These are phyloP conservation scores for Nakaseomyces uthaithaninus DNA, from an alignment of 1,139 yeast species.

Conservation along the genomic window DNA sequence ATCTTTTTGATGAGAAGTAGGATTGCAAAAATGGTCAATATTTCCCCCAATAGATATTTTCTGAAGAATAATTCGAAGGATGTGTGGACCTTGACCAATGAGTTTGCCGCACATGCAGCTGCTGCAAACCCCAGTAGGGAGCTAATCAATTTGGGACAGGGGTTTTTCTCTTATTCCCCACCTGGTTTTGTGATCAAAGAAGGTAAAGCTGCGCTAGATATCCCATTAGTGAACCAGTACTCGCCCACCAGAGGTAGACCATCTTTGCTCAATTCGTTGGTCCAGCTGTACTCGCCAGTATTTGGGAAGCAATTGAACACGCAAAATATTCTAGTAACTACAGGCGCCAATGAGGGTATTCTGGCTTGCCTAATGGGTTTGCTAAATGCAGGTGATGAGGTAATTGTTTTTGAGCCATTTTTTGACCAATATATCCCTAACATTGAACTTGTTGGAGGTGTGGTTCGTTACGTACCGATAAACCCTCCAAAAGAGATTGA, in stretches of 20 bases:
- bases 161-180: conserved; percentile 90
- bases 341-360: conserved; percentile 97
- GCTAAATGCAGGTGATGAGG: conserved; percentile 84
- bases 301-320: conserved; percentile 45
- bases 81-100: conserved; percentile 91
- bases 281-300: conserved; percentile 60
- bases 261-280: conserved; percentile 56
- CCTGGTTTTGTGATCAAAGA: conserved; percentile 84
- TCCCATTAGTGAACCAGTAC: conserved; percentile 77
- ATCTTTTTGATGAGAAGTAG: conserved; percentile 3
- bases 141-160: conserved; percentile 87
- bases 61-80: conserved; percentile 54
- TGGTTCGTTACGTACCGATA: conserved; percentile 74
- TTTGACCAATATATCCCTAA: conserved; percentile 94
- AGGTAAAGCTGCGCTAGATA: conserved; percentile 64
- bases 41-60: conserved; percentile 50
- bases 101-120: conserved; percentile 81
- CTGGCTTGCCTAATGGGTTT: conserved; percentile 78
- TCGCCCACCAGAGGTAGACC: conserved; percentile 89
- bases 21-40: conserved; percentile 10
- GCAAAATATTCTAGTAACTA: conserved; percentile 58
- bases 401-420: conserved; percentile 93
- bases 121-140: conserved; percentile 53
- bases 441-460: conserved; percentile 88
- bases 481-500: conserved; percentile 74